Percentiles rank a stretch among this genome's conserved stretches.
phyloP scores from a whole-genome alignment of 2,329 filamentous ascomycete species.

The Fusarium xylarioides region DNA sequence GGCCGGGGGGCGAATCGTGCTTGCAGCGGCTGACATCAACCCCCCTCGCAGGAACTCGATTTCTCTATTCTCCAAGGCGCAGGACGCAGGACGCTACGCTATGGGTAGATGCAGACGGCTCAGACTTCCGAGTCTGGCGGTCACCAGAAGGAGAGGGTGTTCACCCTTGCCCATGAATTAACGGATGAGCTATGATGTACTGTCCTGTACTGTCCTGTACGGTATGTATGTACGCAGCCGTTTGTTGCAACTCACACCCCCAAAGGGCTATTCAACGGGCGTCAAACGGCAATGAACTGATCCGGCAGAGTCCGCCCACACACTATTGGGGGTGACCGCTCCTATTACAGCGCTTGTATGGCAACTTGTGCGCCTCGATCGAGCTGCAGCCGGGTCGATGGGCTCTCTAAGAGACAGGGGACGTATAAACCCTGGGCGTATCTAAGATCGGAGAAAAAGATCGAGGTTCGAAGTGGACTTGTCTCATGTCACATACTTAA shows the following conservation, averaged over 20 bases:
- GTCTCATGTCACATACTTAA: constrained; percentile 1
- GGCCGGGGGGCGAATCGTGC: not conserved
- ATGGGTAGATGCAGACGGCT: constrained; percentile 17
- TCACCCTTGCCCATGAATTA: not conserved
- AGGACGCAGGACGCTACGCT: constrained; percentile 12
- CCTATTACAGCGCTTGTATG: not conserved
- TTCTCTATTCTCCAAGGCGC: not conserved
- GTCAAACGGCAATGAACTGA: not conserved
- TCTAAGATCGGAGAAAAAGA: constrained; percentile 24
- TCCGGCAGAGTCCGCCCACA: not conserved
- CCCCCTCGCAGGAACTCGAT: not conserved
- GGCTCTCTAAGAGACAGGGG: not conserved
- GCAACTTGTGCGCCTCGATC: not conserved
- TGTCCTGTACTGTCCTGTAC: not conserved
- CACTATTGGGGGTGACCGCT: not conserved
- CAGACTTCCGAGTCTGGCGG: not conserved
- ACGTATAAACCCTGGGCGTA: not conserved
- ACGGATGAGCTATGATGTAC: not conserved
- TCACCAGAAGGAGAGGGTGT: not conserved
- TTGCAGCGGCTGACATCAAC: not conserved
- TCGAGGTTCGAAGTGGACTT: not conserved
- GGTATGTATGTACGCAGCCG: not conserved
- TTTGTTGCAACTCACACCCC: not conserved
- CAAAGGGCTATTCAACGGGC: not conserved
- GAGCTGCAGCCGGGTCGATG: constrained; percentile 1